Base-by-base conservation (phyloP, 169 alveolate species). In the Plasmodium chabaudi region DNA sequence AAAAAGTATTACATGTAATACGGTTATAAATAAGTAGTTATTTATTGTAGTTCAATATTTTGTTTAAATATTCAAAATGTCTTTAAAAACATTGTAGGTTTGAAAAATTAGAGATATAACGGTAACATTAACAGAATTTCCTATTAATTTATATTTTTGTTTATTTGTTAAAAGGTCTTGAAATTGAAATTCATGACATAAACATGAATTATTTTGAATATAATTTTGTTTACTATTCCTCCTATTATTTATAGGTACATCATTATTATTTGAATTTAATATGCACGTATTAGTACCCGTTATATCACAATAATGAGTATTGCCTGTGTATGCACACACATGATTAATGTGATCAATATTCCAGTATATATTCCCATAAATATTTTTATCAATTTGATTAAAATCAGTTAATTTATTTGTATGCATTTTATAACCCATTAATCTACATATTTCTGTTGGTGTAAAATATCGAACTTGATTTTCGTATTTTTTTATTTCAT, bases 401-500 rank as follows among this genome's bases (percentile, higher is more conserved):
- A 15, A 51, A 6, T 64, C 79, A 0, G 9, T 82, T 56, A 42
- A 5, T 15, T 34, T 55, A 46, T 49, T 46, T 56, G 90, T 82
- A 13, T 46, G 69, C 86, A 82, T 82, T 49, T 82, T 82, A 68
- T 47, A 82, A 15, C 90, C 90, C 90, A 82, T 82, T 19, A 82
- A 61, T 82, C 90, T 51, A 15, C 86, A 68, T 67, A 82, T 82
- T 59, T 82, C 90, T 39, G 68, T 49, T 5, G 90, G 90, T 59
- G 90, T 82, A 68, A 82, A 82, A 61, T 82, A 82, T 21, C 90
- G 13, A 15, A 68, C 90, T 13, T 72, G 55, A 21, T 82, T 53
- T 82, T 65, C 77, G 39, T 82, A 69, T 55, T 68, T 82, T 69
- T 27, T 68, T 84, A 82, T 82, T 55, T 44, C 21, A 6, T 55